Conservation (phyloP, 768 basidiomycete species). For the Hebeloma cylindrosporum region DNA sequence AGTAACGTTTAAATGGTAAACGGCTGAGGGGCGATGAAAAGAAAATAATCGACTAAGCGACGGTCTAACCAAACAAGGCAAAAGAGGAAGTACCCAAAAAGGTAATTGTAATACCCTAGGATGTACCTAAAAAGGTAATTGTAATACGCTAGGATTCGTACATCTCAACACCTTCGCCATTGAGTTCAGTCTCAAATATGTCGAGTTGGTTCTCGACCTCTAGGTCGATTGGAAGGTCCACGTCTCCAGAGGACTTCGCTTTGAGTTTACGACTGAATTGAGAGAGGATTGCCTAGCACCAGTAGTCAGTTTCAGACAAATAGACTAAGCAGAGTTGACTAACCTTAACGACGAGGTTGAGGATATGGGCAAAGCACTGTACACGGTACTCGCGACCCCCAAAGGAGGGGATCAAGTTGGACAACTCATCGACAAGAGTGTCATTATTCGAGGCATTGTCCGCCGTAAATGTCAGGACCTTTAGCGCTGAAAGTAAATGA, state of each 20-base stretch:
- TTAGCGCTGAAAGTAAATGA: not conserved
- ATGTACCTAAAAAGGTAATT: too few relatives aligned
- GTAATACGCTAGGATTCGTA: too few relatives aligned
- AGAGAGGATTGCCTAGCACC: conserved; percentile 20
- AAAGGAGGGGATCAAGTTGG: conserved; percentile 17
- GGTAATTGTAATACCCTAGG: too few relatives aligned
- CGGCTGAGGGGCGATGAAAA: too few relatives aligned
- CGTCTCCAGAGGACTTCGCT: not conserved
- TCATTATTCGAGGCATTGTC: conserved; percentile 30
- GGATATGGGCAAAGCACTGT: conserved; percentile 29
- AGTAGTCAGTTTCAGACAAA: conserved; percentile 1
- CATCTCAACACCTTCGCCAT: too few relatives aligned
- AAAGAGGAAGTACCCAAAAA: too few relatives aligned
- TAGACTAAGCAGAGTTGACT: not conserved
- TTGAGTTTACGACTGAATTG: conserved; percentile 9
- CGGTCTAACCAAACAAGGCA: too few relatives aligned
- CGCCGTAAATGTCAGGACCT: conserved; percentile 21
- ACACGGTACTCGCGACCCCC: conserved; percentile 15
- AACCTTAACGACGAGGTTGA: conserved; percentile 33
- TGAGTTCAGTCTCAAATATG: conserved; percentile 3
- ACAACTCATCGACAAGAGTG: conserved; percentile 20
- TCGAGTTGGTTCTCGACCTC: conserved; percentile 3
- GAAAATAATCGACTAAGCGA: too few relatives aligned
- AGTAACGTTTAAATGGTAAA: too few relatives aligned
- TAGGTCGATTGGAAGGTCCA: conserved; percentile 2